Base-by-base conservation (phyloP, 228 moss, liverwort and hornwort genomes). In the Sphagnum magellanicum region DNA sequence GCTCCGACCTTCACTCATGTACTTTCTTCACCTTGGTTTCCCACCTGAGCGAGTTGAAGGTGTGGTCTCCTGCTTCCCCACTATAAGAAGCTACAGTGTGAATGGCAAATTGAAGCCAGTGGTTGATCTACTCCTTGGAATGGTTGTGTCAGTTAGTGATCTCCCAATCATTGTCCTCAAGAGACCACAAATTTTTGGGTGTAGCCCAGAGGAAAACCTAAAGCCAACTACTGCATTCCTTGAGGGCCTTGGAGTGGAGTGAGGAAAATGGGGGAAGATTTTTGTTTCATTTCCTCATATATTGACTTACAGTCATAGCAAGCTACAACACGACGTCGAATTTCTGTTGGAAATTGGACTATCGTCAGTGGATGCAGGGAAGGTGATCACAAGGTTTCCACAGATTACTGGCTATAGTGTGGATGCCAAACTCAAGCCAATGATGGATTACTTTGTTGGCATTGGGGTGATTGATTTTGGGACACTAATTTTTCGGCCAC, bases 131-230 rank as follows among this genome's bases (percentile, higher is more conserved):
- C 46, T 91, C 55, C 76, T 84, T 6, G 65, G 51, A 57, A 74
- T 91, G 81, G 88, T 86, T 50, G 78, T 88, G 59, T 49, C 76
- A 16, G 47, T 67, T 0, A 46, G 63, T 16, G 80, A 72, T 68
- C 80, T 91, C 4, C 88, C 88, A 13, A 78, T 17, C 66, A 75
- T 91, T 16, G 73, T 80, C 7, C 68, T 71, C 59, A 88, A 88
- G 78, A 77, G 88, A 65, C 91, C 86, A 0, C 85, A 86, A 59
- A 83, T 91, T 48, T 88, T 91, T 63, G 86, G 86, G 50, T 91
- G 91, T 71, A 91, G 84, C 60, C 77, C 88, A 53, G 84, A 83
- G 70, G 86, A 86, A 14, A 91, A 88, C 51, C 78, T 88, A 3
- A 86, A 77, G 75, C 86, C 91, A 9, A 88, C 73, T 64, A 77